Evolutionary conservation across 148 eudicot species (phyloP), one percentile per base, ranked within the genome.

Genomic region (Bassia scoparia): DNA sequence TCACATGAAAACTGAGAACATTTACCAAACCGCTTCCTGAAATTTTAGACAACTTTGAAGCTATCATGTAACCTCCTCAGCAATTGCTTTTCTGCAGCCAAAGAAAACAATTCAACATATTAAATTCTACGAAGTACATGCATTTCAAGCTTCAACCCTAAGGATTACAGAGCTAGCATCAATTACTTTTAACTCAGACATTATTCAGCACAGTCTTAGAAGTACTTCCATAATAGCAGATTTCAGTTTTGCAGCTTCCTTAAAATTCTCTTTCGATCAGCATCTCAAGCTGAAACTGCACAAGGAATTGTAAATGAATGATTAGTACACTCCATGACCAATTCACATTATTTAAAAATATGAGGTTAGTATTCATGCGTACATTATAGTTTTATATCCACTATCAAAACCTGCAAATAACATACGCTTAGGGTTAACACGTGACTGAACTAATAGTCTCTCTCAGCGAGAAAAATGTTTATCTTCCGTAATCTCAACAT

Each of bases 11-110:
- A 43, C 13, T 43, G 33, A 59, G 58, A 71, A 69, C 59, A 69
- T 82, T n/a, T 92, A 96, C 99, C 97, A 96, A 87, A 71, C 96
- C 96, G 76, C 96, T 90, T 85, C 96, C 97, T 29, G 99, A 86
- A 76, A 73, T 73, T 82, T 77, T 85, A 73, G 89, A 88, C 84
- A 96, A 82, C 81, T 84, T 93, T 68, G 97, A 92, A 81, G 99
- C 99, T n/a, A 80, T 96, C 97, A 74, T 80, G 88, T 92, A 96
- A 48, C 96, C 76, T 96, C 99, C 70, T 92, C 96, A 14, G 82
- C 87, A 69, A 96, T 87, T 59, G 99, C 97, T 82, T 74, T n/a
- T 84, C 99, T 96, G 83, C 74, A 79, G 69, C 41, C 60, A 78
- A 63, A 80, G 43, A 69, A 31, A 44, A 70, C 29, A 71, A 53